Evolutionary conservation across 2,329 filamentous ascomycete species (phyloP).

Genomic region (Ophiosphaerella herpotricha): DNA sequence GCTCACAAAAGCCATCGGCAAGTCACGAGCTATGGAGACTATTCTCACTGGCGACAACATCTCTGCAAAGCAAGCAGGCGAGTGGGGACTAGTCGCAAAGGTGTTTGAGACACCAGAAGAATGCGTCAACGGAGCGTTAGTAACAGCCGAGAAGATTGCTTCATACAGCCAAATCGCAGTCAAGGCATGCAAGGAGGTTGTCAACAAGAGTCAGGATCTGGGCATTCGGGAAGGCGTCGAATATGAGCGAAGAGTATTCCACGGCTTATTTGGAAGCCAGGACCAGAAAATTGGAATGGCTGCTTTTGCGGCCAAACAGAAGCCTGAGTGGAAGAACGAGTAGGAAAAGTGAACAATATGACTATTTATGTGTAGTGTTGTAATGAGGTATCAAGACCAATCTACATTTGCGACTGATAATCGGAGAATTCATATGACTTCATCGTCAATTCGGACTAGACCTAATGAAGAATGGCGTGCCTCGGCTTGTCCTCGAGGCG

Average conservation of each 20-base stretch:
- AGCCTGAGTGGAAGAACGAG: constrained; percentile 85
- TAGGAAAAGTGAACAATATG: constrained; percentile 47
- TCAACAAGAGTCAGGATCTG: constrained; percentile 97
- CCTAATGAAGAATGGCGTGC: constrained; percentile 13
- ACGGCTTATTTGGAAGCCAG: constrained; percentile 87
- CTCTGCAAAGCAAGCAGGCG: constrained; percentile 78
- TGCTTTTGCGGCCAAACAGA: constrained; percentile 94
- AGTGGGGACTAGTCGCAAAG: constrained; percentile 88
- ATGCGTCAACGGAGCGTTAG: constrained; percentile 78
- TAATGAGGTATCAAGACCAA: no score
- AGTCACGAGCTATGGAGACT: constrained; percentile 52
- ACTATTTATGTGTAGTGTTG: no score
- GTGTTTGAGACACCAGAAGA: constrained; percentile 80
- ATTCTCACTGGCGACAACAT: constrained; percentile 67
- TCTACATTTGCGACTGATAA: no score
- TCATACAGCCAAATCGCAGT: constrained; percentile 84
- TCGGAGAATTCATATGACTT: neutral
- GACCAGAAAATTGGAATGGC: constrained; percentile 97
- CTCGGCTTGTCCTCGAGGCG: constrained; percentile 5
- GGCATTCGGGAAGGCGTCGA: constrained; percentile 87
- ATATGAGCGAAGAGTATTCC: constrained; percentile 91
- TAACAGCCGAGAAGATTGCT: constrained; percentile 88
- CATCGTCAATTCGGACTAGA: neutral
- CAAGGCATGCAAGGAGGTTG: constrained; percentile 93
- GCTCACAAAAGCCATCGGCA: constrained; percentile 69